Base-by-base conservation (phyloP, 2,329 filamentous ascomycete genomes). In the Fusarium luffae region DNA sequence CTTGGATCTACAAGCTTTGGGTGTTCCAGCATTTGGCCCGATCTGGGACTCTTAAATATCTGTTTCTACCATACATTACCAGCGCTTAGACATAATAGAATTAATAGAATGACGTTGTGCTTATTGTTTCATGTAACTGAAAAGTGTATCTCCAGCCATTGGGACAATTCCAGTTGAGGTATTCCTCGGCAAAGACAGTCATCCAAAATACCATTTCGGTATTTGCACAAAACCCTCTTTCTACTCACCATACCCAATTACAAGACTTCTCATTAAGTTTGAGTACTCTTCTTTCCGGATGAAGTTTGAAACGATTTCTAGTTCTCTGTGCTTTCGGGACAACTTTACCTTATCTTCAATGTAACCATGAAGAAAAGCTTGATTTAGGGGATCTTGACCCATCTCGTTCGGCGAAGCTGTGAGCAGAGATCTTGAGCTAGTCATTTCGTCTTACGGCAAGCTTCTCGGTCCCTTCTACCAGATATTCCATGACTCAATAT, bases 11-110 rank as follows among this genome's bases (percentile, higher is more conserved):
- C 89, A 92, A 79, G 82, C 81, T 50, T 82, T 87, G 60, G 89
- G 89, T 0, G 79, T 92, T 5, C 84, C 87, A 3, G 89, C 89
- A 7, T 92, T 86, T 79, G 91, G 90, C 3, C 88, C 90, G 4
- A 90, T 93, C 69, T 93, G 89, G 79, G 91, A 93, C 27, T 70
- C 68, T 51, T 70, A 58, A 28, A 51, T 21, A 21, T 16, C 12
- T 25, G 7, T 49, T 21, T 7, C 8, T 28, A 10, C 11, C 25
- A n/a, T 18, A n/a, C 2, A 23, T 5, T 7, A 19, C 5, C 30
- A 23, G 25, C 56, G 52, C 30, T 30, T 11, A 48, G 19, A 12
- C 21, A 3, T 13, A 30, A 14, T n/a, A 37, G 18, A 37, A 18
- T 37, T 37, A 37, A 23, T 48, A 41, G 11, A 43, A 59, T 21